Conservation (phyloP, 1,139 yeast species). For the Candida sanyaensis region DNA sequence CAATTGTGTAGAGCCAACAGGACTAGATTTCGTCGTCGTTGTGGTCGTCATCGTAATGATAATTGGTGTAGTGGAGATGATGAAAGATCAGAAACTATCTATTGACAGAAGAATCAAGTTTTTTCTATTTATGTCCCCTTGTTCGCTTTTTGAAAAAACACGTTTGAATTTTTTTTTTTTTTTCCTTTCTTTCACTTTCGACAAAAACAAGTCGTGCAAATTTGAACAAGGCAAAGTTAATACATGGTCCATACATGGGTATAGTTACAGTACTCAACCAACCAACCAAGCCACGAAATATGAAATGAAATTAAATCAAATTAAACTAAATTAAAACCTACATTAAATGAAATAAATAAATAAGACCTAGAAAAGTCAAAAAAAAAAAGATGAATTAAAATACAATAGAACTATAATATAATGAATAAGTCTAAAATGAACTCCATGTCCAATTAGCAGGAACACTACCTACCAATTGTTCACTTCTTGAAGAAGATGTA, state of each 20-base stretch:
- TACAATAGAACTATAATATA: background rate
- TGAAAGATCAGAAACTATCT: no score
- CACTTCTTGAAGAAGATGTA: constrained; percentile 18
- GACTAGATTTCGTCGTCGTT: background rate
- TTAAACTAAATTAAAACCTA: no score
- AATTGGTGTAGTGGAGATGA: no score
- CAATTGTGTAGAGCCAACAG: constrained; percentile 15
- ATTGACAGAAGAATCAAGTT: background rate
- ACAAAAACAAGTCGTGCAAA: constrained; percentile 1
- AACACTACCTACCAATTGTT: constrained; percentile 51
- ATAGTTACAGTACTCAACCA: no score
- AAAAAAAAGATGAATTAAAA: background rate
- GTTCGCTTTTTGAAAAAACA: background rate
- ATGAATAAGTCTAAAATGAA: constrained; percentile 43
- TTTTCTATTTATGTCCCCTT: background rate
- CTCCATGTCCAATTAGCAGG: constrained; percentile 86
- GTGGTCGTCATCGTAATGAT: no score
- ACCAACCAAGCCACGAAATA: no score
- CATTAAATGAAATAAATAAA: background rate
- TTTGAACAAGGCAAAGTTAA: background rate
- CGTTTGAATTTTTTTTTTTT: background rate
- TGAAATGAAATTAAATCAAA: no score
- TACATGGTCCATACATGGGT: no score
- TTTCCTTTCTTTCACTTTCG: background rate
- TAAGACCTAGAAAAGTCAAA: background rate